Conservation (phyloP, 1,139 yeast species). For the Kluyveromyces marxianus region DNA sequence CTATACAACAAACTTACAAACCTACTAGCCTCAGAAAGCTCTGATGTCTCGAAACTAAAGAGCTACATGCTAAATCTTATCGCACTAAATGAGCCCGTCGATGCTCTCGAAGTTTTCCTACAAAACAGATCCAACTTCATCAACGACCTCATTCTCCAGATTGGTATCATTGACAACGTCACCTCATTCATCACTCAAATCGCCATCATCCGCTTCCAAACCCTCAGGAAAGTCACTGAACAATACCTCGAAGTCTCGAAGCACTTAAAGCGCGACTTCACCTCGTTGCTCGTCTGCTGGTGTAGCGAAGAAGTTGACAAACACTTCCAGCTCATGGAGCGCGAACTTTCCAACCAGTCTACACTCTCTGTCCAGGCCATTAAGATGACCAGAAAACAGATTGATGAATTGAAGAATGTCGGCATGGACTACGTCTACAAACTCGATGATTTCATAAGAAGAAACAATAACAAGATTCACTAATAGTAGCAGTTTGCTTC, state of each 20-base stretch:
- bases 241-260: conserved; percentile 38
- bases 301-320: conserved; percentile 57
- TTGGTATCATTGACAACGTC: conserved; percentile 49
- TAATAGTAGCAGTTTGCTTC: neutral
- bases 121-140: conserved; percentile 41
- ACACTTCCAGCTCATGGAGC: conserved; percentile 52
- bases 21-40: conserved; percentile 28
- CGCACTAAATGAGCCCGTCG: conserved; percentile 37
- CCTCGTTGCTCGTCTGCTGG: conserved; percentile 51
- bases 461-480: conserved; percentile 18
- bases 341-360: conserved; percentile 62
- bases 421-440: conserved; percentile 61
- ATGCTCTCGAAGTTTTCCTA: conserved; percentile 43
- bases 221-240: conserved; percentile 42
- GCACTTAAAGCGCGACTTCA: conserved; percentile 33
- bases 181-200: conserved; percentile 50
- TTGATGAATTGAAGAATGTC: conserved; percentile 50
- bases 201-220: conserved; percentile 53
- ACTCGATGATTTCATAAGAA: conserved; percentile 28
- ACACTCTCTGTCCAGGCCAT: conserved; percentile 40
- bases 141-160: conserved; percentile 37
- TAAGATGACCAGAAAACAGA: conserved; percentile 52
- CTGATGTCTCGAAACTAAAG: conserved; percentile 26
- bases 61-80: conserved; percentile 35
- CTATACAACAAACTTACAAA: conserved; percentile 30